A percentile compares a stretch with the other conserved stretches of the same genome.
These are phyloP conservation scores for Perkinsus chesapeaki DNA, from an alignment of 169 alveolate genomes.

Conservation along the genomic window DNA sequence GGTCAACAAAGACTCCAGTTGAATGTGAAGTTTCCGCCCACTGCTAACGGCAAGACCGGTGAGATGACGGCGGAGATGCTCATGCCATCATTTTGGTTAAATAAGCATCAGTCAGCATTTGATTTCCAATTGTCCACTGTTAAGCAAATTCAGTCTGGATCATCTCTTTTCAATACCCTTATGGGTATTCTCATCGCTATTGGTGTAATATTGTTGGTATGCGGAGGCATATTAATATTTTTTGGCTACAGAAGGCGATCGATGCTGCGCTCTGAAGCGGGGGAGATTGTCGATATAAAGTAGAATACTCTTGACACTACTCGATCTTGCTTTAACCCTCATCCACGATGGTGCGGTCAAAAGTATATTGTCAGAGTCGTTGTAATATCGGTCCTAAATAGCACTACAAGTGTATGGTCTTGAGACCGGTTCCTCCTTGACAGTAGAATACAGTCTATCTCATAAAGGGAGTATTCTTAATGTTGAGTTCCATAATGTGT, in stretches of 20 bases:
- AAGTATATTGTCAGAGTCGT: too few relatives aligned
- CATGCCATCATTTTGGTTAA: background rate
- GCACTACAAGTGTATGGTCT: too few relatives aligned
- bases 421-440: too few relatives aligned
- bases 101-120: background rate
- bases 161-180: background rate
- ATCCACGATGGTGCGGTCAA: too few relatives aligned
- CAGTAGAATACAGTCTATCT: too few relatives aligned
- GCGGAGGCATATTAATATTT: background rate
- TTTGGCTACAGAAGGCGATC: background rate
- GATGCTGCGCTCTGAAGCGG: background rate
- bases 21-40: background rate
- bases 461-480: too few relatives aligned
- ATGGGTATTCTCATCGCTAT: background rate
- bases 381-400: too few relatives aligned
- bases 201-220: background rate
- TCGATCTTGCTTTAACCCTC: too few relatives aligned
- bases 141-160: background rate
- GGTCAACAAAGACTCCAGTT: background rate
- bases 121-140: background rate
- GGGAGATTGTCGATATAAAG: background rate
- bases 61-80: background rate
- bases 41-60: background rate
- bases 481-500: too few relatives aligned
- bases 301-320: too few relatives aligned